Evolutionary conservation across 148 eudicot genomes (phyloP), one percentile per base, ranked within the genome.

Genomic region (Nepenthes mirabilis): DNA sequence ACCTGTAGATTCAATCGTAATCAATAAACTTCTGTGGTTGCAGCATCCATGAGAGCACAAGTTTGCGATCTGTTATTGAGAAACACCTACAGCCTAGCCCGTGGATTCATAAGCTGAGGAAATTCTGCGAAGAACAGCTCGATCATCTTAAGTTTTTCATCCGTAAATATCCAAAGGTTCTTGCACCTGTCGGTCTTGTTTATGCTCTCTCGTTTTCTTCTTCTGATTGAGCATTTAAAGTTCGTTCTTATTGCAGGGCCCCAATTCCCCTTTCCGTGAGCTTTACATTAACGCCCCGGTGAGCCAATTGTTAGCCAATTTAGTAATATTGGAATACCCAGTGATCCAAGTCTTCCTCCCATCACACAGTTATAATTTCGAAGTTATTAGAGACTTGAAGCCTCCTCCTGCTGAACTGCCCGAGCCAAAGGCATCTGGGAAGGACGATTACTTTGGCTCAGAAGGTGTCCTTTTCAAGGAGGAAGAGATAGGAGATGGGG

Each of bases 31-130:
- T 52, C 35, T 61, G 34, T 74, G 60, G 45, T 59, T 70, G 66
- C 79, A 94, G 97, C 56, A 77, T 89, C 32, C 63, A 79, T 45
- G 99, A 89, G 69, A 83, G 74, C 59, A 70, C 68, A 61, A 77
- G 63, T 51, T 74, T 94, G 33, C 74, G 67, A 50, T 79, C 84
- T n/a, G 87, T 83, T 14, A 72, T 94, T 64, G 81, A 71, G 74
- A 94, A 86, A 14, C 95, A 89, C 77, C 58, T 94, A 37, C 76
- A 77, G 63, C 90, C 95, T 50, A 82, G 97, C 65, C 95, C 99
- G 2, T 86, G 91, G 95, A 82, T 69, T 63, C 82, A 83, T 63
- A 75, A 63, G 52, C 65, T 94, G 75, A 90, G 67, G 79, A 82
- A 77, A 67, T 94, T 89, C 64, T 79, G 82, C 64, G 84, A 84